phyloP scores from a whole-genome alignment of 2,329 filamentous ascomycete genomes.

The Cercospora sesami region DNA sequence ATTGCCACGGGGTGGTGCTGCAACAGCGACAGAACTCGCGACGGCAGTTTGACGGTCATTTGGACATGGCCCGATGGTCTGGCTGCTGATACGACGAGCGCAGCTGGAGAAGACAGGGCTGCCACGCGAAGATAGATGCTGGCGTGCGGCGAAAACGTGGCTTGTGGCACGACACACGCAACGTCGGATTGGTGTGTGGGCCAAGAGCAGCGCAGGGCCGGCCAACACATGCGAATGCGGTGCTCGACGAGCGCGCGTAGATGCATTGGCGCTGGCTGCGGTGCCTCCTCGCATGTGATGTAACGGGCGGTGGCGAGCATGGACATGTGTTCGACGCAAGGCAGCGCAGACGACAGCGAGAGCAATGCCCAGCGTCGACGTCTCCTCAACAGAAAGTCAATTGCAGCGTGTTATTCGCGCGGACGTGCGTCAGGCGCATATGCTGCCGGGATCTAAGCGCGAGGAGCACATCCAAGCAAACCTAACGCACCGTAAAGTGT shows the following conservation, averaged over 20 bases:
- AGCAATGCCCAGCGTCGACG: background rate
- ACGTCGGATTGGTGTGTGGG: constrained; percentile 4
- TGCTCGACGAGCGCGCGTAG: constrained; percentile 17
- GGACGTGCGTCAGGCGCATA: constrained; percentile 5
- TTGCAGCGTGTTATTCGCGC: background rate
- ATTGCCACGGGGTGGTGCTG: background rate
- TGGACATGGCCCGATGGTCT: background rate
- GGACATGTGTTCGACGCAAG: background rate
- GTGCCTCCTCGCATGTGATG: constrained; percentile 8
- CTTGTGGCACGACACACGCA: constrained; percentile 19
- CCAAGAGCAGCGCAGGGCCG: background rate
- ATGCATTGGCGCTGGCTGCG: constrained; percentile 17
- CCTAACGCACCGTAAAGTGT: background rate
- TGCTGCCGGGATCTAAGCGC: constrained; percentile 14
- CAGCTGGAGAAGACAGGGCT: constrained; percentile 9
- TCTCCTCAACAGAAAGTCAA: background rate
- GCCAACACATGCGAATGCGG: background rate
- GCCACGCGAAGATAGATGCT: constrained; percentile 16
- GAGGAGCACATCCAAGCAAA: background rate
- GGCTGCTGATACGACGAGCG: background rate
- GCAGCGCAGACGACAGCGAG: background rate
- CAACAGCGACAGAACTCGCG: background rate
- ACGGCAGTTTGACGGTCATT: background rate
- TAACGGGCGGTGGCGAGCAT: background rate
- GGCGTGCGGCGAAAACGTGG: constrained; percentile 19